Base-by-base conservation (phyloP, 129 eudicot genomes). In the Flaveria ramosissima region DNA sequence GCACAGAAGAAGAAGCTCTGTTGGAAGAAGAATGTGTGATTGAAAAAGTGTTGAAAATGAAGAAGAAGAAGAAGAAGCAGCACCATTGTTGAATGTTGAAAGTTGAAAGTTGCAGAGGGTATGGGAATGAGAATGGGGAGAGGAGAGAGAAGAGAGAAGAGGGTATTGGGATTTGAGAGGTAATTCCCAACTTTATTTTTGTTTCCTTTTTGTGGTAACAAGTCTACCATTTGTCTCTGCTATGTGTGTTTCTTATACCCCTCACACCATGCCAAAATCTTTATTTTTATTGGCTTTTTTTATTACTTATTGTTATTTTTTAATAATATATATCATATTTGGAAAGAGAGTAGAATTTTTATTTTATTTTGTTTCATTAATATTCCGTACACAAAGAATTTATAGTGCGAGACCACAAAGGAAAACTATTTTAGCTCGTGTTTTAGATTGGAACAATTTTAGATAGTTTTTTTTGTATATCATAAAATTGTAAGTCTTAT, bases 81-180 rank as follows among this genome's bases (percentile, higher is more conserved):
- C 41, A 36, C 41, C 41, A 36, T 36, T 32, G 26, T 23, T 23
- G 26, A 23, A 23, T 0, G 26, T 23, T 23, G 26, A 23, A 23
- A 23, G 26, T 36, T 36, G 41, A 36, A 36, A 36, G 41, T 36
- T 36, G 41, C 41, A 36, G 63, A 72, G 52, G 68, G 50, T 61
- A 72, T 79, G 78, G 77, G n/a, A 46, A 26, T 53, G 59, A 70
- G 67, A 11, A 53, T 78, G 36, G 77, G 47, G 47, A 36, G 12
- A 7, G 61, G 73, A 80, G 78, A 80, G 78, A 80, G 73, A 52
- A 41, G 23, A 39, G 6, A 17, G 27, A 4, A 32, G 21, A 2
- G 71, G 43, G 20, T 73, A 80, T 80, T 80, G 83, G 83, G 83
- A 80, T 80, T 80, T 80, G 83, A 65, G 73, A 80, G 78, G 61